Conservation (phyloP, 345 rosid genomes). For the Angophora floribunda region DNA sequence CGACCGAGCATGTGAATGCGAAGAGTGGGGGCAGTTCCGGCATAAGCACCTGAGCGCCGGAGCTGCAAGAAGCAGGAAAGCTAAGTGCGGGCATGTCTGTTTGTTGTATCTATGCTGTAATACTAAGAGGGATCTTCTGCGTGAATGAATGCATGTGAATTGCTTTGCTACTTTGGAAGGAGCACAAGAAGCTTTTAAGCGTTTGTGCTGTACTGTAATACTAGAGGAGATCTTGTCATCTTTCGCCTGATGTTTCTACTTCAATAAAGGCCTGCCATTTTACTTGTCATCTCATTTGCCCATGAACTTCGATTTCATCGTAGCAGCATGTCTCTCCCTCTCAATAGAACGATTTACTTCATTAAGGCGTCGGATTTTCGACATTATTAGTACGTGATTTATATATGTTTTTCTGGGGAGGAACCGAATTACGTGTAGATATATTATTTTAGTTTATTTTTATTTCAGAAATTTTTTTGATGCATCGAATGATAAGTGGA, state of each 20-base stretch:
- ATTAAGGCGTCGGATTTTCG: too few relatives aligned
- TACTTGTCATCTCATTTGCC: not conserved
- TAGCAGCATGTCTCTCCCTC: not conserved
- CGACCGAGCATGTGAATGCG: not conserved
- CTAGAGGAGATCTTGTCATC: not conserved
- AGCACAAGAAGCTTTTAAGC: not conserved
- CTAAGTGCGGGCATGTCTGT: not conserved
- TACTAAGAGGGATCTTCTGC: not conserved
- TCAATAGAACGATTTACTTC: too few relatives aligned
- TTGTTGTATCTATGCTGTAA: not conserved
- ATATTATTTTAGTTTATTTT: too few relatives aligned
- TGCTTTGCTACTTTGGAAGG: not conserved
- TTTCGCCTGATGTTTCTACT: not conserved
- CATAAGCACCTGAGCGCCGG: not conserved
- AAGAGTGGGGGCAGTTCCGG: not conserved
- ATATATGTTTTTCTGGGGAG: not conserved
- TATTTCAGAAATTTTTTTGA: too few relatives aligned
- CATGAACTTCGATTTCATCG: not conserved
- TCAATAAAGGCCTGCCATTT: not conserved
- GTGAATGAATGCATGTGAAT: not conserved
- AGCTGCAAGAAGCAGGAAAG: not conserved
- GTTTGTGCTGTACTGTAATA: not conserved
- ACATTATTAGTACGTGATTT: not conserved
- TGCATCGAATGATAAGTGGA: not conserved
- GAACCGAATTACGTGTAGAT: too few relatives aligned